Conservation (phyloP, 1,139 yeast species). For the Candida mesenterica region DNA sequence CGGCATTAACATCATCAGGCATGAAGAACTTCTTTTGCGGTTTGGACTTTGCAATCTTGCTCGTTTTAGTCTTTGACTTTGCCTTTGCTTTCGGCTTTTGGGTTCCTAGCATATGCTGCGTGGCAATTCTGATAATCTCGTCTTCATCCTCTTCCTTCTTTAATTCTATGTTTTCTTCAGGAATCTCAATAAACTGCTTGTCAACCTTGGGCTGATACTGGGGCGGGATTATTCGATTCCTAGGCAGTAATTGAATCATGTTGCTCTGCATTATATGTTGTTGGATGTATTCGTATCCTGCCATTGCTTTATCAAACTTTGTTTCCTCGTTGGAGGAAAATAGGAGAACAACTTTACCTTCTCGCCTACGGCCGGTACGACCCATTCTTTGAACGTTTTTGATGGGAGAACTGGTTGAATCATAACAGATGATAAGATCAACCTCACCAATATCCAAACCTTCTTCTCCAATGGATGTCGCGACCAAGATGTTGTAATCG, state of each 20-base stretch:
- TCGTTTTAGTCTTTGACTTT: slow-evolving; percentile 22
- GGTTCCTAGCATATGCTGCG: slow-evolving; percentile 38
- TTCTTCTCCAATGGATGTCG: slow-evolving; percentile 98
- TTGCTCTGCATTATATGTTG: slow-evolving; percentile 50
- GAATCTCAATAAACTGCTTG: slow-evolving; percentile 58
- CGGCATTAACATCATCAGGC: slow-evolving; percentile 77
- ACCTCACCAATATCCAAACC: slow-evolving; percentile 98
- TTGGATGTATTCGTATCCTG: slow-evolving; percentile 79
- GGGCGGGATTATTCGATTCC: slow-evolving; percentile 68
- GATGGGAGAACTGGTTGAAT: slow-evolving; percentile 90
- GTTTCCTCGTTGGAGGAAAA: slow-evolving; percentile 75
- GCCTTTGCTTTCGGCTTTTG: slow-evolving; percentile 12
- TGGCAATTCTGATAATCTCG: slow-evolving; percentile 65
- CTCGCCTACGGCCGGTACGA: slow-evolving; percentile 93
- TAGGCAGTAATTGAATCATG: slow-evolving; percentile 39
- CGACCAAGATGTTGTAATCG: slow-evolving; percentile 74
- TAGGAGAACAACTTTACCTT: slow-evolving; percentile 77
- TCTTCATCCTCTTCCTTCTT: slow-evolving; percentile 59
- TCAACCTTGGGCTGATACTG: slow-evolving; percentile 54
- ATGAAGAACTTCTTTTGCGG: slow-evolving; percentile 53
- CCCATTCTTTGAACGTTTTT: slow-evolving; percentile 96
- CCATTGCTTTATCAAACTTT: slow-evolving; percentile 84
- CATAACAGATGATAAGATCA: slow-evolving; percentile 88
- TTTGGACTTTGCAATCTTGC: slow-evolving; percentile 16
- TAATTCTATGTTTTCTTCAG: slow-evolving; percentile 64